Percentiles rank a stretch among this genome's conserved stretches.
Conservation (phyloP, 1,139 yeast species). For the Blastobotrys raffinosifermentans region DNA sequence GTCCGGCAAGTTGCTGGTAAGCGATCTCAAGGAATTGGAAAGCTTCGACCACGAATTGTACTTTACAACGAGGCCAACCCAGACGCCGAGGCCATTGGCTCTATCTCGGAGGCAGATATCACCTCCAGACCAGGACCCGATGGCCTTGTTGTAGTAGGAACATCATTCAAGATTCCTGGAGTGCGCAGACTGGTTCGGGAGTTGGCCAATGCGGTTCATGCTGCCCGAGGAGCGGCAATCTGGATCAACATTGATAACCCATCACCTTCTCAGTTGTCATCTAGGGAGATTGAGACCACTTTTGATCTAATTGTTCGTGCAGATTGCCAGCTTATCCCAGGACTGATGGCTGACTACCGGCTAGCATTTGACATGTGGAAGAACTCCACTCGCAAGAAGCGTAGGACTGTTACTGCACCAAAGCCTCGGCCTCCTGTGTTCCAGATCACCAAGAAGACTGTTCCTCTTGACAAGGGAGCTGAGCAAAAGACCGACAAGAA, state of each 20-base stretch:
- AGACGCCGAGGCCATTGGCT: slow-evolving; percentile 75
- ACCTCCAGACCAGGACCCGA: slow-evolving; percentile 54
- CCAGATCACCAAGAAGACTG: slow-evolving; percentile 12
- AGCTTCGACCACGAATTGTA: slow-evolving; percentile 75
- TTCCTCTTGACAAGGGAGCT: no score
- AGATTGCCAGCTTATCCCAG: slow-evolving; percentile 50
- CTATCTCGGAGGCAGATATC: slow-evolving; percentile 62
- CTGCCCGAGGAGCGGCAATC: slow-evolving; percentile 49
- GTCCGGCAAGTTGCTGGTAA: slow-evolving; percentile 56
- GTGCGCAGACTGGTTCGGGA: slow-evolving; percentile 70
- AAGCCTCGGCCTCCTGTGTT: slow-evolving; percentile 10
- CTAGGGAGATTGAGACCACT: slow-evolving; percentile 44
- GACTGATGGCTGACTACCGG: slow-evolving; percentile 30
- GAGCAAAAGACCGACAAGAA: no score
- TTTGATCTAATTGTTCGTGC: slow-evolving; percentile 53
- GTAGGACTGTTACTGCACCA: slow-evolving; percentile 12
- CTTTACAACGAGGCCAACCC: slow-evolving; percentile 85
- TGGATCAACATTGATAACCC: slow-evolving; percentile 55
- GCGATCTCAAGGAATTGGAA: slow-evolving; percentile 68
- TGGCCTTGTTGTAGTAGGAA: slow-evolving; percentile 75
- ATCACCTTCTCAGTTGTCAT: slow-evolving; percentile 35
- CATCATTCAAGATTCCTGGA: slow-evolving; percentile 82
- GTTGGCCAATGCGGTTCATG: slow-evolving; percentile 60
- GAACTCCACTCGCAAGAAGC: slow-evolving; percentile 11
- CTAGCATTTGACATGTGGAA: slow-evolving; percentile 11